Evolutionary conservation across 345 rosid species (phyloP).

Genomic region (Acer saccharum): DNA sequence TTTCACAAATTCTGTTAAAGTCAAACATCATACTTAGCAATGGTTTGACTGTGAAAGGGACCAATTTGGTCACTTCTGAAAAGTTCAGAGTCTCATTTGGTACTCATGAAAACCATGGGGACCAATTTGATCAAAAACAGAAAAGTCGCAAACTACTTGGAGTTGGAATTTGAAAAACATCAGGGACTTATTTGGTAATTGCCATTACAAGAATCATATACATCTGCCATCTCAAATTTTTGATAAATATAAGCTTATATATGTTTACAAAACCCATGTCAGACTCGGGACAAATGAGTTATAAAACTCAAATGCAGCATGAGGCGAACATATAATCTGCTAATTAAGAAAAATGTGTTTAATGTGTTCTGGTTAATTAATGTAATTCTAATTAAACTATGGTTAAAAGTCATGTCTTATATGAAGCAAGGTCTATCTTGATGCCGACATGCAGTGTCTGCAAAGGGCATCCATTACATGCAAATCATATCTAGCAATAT

Average conservation of each 20-base stretch:
- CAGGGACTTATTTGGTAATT: background rate
- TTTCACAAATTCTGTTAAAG: too few species aligned
- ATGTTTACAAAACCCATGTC: background rate
- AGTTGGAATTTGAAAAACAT: background rate
- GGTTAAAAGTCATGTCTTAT: background rate
- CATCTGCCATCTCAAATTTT: background rate
- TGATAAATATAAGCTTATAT: background rate
- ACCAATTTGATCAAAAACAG: background rate
- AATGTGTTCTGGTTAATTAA: background rate
- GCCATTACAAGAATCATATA: background rate
- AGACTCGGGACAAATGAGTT: background rate
- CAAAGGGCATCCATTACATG: background rate
- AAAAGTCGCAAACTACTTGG: too few species aligned
- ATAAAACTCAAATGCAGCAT: background rate
- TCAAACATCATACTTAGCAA: background rate
- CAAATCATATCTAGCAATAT: background rate
- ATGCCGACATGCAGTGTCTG: too few species aligned
- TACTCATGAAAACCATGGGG: background rate
- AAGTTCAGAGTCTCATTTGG: background rate
- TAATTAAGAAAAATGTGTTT: background rate
- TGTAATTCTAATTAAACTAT: too few species aligned
- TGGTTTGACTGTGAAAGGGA: background rate
- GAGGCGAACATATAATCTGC: background rate
- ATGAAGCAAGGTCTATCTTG: background rate
- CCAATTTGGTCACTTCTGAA: background rate